A percentile compares a stretch with the other conserved stretches of the same genome.
Conservation (phyloP, 208 protist genomes). For the Leishmania turanica region DNA sequence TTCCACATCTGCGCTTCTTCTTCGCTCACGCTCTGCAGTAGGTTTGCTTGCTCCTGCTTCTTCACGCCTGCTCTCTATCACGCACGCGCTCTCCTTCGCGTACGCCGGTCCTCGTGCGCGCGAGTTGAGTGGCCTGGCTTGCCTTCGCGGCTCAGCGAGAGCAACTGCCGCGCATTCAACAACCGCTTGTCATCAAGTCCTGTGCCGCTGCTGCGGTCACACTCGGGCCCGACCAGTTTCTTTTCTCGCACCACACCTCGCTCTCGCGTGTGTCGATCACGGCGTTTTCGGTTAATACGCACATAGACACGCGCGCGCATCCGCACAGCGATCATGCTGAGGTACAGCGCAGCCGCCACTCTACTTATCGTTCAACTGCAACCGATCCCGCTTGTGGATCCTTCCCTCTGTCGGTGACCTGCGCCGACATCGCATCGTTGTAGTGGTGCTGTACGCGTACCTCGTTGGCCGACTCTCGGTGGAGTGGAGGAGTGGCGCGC, state of each 20-base stretch:
- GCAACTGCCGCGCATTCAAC: background rate
- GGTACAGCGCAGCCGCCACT: background rate
- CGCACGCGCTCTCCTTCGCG: background rate
- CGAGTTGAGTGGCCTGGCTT: background rate
- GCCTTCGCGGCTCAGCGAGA: too few relatives aligned
- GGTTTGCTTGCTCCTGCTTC: background rate
- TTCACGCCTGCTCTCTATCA: background rate
- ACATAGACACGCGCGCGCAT: background rate
- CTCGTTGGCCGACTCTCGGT: background rate
- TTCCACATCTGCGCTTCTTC: background rate
- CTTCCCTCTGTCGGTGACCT: background rate
- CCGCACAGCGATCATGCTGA: constrained; percentile 19
- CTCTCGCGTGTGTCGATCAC: background rate
- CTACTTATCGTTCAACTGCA: background rate
- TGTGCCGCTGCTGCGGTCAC: background rate
- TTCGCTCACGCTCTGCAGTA: background rate
- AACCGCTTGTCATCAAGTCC: background rate
- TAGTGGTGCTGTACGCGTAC: background rate
- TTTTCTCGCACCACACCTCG: background rate
- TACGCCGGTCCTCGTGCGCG: background rate
- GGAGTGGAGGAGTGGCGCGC: background rate
- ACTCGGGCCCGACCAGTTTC: background rate
- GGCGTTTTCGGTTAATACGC: background rate
- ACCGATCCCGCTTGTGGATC: constrained; percentile 6
- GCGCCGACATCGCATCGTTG: background rate